Evolutionary conservation across 768 basidiomycete genomes (phyloP).

Genomic region (Serendipita vermifera): DNA sequence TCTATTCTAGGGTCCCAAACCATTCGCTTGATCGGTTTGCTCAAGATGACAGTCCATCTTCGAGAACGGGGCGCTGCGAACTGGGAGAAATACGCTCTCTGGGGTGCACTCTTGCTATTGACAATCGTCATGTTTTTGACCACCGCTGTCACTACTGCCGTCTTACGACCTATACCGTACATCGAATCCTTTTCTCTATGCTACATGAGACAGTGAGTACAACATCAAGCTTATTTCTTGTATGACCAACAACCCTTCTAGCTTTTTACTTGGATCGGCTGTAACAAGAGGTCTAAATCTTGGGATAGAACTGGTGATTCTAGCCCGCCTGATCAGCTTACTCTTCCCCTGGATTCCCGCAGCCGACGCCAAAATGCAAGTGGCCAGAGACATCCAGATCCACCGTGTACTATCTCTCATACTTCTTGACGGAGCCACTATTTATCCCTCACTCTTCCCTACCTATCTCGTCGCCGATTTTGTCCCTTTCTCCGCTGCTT

Average conservation of each 20-base stretch:
- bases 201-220: conserved; percentile 4
- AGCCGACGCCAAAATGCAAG: too few species aligned
- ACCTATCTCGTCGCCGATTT: too few species aligned
- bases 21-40: background rate
- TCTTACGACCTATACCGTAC: background rate
- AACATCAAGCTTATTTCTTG: too few species aligned
- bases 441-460: background rate
- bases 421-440: background rate
- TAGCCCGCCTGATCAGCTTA: too few species aligned
- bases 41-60: background rate
- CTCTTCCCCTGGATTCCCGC: too few species aligned
- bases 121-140: background rate
- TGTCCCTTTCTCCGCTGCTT: background rate
- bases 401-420: background rate
- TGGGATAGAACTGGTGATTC: background rate
- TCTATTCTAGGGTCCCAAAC: conserved; percentile 2
- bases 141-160: conserved; percentile 1
- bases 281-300: background rate
- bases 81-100: background rate
- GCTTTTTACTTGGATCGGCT: background rate
- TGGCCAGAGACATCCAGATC: background rate
- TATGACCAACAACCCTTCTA: too few species aligned
- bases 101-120: background rate
- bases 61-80: background rate
- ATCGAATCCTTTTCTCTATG: background rate